These are phyloP conservation scores for Obelidium mucronatum DNA, from an alignment of 192 early-diverging fungal genomes.

Conservation along the genomic window DNA sequence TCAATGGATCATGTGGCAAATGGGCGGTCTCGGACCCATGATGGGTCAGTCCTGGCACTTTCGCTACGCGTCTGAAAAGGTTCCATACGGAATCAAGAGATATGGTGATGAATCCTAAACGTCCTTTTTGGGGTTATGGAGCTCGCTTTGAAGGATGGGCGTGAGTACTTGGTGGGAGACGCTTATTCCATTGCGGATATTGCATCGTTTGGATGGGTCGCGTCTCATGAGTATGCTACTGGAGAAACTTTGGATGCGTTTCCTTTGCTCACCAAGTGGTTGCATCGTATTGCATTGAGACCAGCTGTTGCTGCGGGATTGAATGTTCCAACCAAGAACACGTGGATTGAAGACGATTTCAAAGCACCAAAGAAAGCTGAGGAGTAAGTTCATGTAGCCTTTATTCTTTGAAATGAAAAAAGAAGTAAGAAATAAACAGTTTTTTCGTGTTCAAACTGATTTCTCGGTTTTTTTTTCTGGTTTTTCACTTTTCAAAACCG, in stretches of 20 bases:
- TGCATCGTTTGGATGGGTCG: conserved; percentile 53
- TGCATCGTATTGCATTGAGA: conserved; percentile 45
- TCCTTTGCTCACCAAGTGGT: conserved; percentile 53
- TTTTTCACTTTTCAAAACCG: too few species aligned
- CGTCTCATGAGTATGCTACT: conserved; percentile 11
- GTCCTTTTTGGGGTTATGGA: conserved; percentile 47
- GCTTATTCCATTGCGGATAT: conserved; percentile 64
- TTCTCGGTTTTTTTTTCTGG: too few species aligned
- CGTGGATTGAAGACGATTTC: conserved; percentile 26
- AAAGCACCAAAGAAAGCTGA: conserved; percentile 8
- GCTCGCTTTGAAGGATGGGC: conserved; percentile 1
- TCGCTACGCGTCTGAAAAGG: conserved; percentile 59
- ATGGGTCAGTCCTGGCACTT: too few species aligned
- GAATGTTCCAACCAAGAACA: conserved; percentile 10
- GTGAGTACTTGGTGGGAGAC: conserved; percentile 39
- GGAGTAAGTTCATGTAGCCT: too few species aligned
- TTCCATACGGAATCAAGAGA: conserved; percentile 59
- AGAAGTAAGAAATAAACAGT: too few species aligned
- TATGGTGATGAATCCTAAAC: conserved; percentile 60
- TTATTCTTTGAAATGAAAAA: too few species aligned
- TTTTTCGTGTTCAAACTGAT: too few species aligned
- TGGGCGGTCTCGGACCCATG: conserved; percentile 47
- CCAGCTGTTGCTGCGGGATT: conserved; percentile 50
- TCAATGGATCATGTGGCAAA: conserved; percentile 64
- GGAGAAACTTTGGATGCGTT: conserved; percentile 28